Conservation (phyloP, 495 filamentous ascomycete species). For the Gamarada debralockiae region DNA sequence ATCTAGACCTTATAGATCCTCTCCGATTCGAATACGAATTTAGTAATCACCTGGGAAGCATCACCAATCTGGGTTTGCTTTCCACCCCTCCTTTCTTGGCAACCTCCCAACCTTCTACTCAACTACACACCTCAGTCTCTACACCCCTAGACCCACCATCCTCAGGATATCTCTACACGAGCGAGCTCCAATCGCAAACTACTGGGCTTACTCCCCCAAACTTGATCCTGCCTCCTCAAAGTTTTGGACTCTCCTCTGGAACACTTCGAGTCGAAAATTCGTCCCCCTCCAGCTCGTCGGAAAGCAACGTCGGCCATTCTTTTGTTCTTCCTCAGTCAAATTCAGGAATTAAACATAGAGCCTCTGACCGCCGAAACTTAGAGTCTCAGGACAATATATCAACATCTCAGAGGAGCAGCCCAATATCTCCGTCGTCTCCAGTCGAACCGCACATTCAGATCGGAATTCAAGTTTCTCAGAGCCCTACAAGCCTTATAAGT, state of each 20-base stretch:
- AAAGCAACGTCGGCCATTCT: too few relatives aligned
- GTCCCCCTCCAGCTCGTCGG: too few relatives aligned
- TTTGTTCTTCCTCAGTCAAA: too few relatives aligned
- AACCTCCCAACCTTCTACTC: background rate
- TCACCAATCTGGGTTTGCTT: conserved; percentile 7
- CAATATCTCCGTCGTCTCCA: background rate
- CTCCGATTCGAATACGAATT: background rate
- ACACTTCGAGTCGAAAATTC: too few relatives aligned
- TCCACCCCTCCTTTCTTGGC: background rate
- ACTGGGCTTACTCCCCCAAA: background rate
- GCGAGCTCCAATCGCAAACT: background rate
- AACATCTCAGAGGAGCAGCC: background rate
- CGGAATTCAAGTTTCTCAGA: background rate
- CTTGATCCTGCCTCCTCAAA: background rate
- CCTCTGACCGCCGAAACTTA: background rate
- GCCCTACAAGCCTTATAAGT: background rate
- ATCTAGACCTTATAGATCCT: conserved; percentile 1
- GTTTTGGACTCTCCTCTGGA: background rate
- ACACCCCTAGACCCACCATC: background rate
- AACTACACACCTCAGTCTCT: background rate
- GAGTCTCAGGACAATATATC: background rate
- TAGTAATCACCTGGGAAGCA: conserved; percentile 1
- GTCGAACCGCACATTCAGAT: background rate
- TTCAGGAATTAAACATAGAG: background rate
- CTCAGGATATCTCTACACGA: background rate